Percentiles rank a stretch among this genome's conserved stretches.
phyloP scores from a whole-genome alignment of 1,284 basidiomycete genomes.

The Rugosomyces carneus region DNA sequence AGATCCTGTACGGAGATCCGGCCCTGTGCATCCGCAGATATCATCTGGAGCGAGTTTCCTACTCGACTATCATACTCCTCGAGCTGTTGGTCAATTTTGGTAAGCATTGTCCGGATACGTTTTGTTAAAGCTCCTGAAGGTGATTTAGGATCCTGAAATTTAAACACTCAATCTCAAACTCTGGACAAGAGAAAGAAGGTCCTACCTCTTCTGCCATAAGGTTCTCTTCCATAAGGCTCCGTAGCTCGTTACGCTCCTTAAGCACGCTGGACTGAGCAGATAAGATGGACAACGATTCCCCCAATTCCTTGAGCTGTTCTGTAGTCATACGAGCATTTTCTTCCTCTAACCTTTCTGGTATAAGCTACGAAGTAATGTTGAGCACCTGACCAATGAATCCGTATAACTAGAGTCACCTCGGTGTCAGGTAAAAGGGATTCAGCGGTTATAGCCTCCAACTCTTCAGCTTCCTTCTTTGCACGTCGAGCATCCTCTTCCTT shows the following conservation, averaged over 20 bases:
- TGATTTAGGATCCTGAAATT: conserved; percentile 62
- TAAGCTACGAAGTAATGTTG: conserved; percentile 25
- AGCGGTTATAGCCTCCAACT: conserved; percentile 68
- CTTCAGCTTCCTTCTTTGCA: conserved; percentile 75
- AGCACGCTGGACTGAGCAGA: conserved; percentile 96
- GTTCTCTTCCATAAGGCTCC: conserved; percentile 89
- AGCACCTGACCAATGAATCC: background rate
- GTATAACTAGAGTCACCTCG: conserved; percentile 44
- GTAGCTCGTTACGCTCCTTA: conserved; percentile 92
- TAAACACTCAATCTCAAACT: conserved; percentile 6
- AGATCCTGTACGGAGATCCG: conserved; percentile 89
- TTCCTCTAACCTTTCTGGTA: conserved; percentile 49
- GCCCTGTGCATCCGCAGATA: conserved; percentile 88
- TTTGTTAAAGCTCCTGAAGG: conserved; percentile 84
- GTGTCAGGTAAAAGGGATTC: conserved; percentile 75
- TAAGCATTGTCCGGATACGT: conserved; percentile 92
- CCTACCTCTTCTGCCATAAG: conserved; percentile 76
- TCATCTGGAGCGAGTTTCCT: conserved; percentile 89
- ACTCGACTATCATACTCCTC: conserved; percentile 90
- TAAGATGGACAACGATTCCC: conserved; percentile 86
- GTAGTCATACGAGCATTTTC: conserved; percentile 92
- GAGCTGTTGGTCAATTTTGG: conserved; percentile 91
- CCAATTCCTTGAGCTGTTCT: conserved; percentile 92
- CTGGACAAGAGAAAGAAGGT: conserved; percentile 13
- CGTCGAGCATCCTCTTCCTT: conserved; percentile 91